phyloP scores from a whole-genome alignment of 2,329 filamentous ascomycete species.

The Aspergillus caelatus region DNA sequence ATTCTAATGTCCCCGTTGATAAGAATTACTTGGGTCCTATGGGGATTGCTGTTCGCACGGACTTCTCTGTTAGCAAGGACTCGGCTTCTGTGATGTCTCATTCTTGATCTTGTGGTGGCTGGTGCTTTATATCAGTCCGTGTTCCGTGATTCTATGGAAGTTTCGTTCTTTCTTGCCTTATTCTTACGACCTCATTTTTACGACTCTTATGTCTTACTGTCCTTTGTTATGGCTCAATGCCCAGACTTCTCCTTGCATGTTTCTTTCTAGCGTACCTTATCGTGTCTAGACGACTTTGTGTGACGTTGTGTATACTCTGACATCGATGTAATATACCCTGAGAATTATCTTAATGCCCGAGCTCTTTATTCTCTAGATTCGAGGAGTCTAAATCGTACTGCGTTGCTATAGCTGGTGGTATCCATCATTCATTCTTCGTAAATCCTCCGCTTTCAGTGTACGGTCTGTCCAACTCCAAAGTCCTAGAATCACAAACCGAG shows the following conservation, averaged over 20 bases:
- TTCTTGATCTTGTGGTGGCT: background rate
- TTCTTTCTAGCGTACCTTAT: background rate
- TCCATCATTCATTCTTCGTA: slow-evolving; percentile 18
- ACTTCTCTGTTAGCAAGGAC: slow-evolving; percentile 31
- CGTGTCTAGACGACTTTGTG: background rate
- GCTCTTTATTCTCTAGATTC: background rate
- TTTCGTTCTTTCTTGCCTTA: slow-evolving; percentile 11
- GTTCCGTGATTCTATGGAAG: background rate
- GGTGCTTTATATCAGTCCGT: background rate
- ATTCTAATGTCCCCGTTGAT: slow-evolving; percentile 18
- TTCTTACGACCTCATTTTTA: background rate
- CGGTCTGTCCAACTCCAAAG: slow-evolving; percentile 39
- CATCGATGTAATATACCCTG: slow-evolving; percentile 2
- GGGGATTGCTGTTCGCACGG: slow-evolving; percentile 35
- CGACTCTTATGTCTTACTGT: background rate
- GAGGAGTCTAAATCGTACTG: background rate
- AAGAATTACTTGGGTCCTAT: slow-evolving; percentile 16
- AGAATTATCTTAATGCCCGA: background rate
- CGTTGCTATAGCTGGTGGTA: slow-evolving; percentile 14
- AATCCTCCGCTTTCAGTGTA: slow-evolving; percentile 27
- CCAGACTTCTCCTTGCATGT: background rate
- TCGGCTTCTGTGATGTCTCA: slow-evolving; percentile 21
- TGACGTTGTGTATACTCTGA: background rate
- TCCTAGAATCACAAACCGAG: slow-evolving; percentile 25
- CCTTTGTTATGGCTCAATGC: background rate